phyloP scores from a whole-genome alignment of 2,329 filamentous ascomycete species.

The Trichophyton schoenleinii region DNA sequence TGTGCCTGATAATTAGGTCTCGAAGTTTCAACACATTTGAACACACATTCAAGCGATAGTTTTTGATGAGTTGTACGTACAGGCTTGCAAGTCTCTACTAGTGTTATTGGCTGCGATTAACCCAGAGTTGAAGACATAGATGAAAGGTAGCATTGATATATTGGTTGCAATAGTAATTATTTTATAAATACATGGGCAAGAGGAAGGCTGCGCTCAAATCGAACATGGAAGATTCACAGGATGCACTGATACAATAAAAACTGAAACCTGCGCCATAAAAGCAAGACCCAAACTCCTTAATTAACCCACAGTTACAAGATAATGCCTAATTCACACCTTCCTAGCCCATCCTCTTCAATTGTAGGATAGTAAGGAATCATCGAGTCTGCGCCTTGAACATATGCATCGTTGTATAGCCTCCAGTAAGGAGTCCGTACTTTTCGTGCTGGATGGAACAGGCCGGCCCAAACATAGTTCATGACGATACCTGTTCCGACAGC shows the following conservation, averaged over 20 bases:
- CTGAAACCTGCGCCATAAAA: neutral
- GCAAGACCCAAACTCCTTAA: neutral
- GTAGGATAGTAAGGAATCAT: constrained; percentile 96
- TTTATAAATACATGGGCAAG: constrained; percentile 1
- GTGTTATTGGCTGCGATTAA: neutral
- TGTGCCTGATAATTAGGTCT: neutral
- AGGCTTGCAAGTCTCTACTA: no score
- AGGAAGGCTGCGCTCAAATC: neutral
- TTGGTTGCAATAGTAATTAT: neutral
- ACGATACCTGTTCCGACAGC: constrained; percentile 83
- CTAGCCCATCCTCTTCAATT: constrained; percentile 65
- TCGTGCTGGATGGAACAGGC: constrained; percentile 88
- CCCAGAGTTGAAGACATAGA: neutral
- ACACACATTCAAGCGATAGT: neutral
- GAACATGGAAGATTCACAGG: neutral
- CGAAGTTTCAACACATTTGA: neutral
- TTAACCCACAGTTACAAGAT: constrained; percentile 47
- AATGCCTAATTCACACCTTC: constrained; percentile 70
- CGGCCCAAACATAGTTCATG: constrained; percentile 97
- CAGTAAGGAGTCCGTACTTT: constrained; percentile 94
- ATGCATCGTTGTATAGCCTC: constrained; percentile 93
- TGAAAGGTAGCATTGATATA: neutral
- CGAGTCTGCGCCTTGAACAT: constrained; percentile 81
- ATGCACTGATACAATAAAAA: neutral
- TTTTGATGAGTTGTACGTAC: no score